These are phyloP conservation scores for Chaetomium olivaceum DNA, from an alignment of 2,329 filamentous ascomycete genomes.

Conservation along the genomic window DNA sequence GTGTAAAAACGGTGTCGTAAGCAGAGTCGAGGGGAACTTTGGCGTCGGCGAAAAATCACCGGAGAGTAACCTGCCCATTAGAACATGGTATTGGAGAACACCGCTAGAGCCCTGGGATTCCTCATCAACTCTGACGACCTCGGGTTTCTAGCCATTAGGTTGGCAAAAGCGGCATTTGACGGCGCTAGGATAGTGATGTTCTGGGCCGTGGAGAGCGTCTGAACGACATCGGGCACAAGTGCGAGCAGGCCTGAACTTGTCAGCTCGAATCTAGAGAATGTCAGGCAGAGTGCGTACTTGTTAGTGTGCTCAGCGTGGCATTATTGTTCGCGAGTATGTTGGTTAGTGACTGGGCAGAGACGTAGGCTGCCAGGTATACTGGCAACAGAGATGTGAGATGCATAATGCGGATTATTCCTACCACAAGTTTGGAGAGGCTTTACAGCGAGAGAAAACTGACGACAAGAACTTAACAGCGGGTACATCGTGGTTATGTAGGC, in stretches of 20 bases:
- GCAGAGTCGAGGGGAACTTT: conserved; percentile 44
- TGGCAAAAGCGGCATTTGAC: conserved; percentile 51
- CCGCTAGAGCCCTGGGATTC: conserved; percentile 31
- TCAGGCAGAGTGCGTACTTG: conserved; percentile 19
- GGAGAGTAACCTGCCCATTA: conserved; percentile 50
- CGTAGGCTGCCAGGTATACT: conserved; percentile 28
- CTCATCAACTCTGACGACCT: conserved; percentile 45
- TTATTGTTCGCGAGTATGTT: conserved; percentile 32
- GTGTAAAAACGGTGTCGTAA: conserved; percentile 51
- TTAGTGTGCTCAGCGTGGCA: conserved; percentile 33
- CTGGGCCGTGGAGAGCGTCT: conserved; percentile 22
- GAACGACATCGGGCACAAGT: conserved; percentile 37
- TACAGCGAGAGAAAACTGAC: background rate
- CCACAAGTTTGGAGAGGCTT: too few species aligned
- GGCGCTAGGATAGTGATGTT: conserved; percentile 61
- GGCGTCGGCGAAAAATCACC: conserved; percentile 36
- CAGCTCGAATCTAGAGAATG: background rate
- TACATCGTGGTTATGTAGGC: conserved; percentile 1
- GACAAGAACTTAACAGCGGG: background rate
- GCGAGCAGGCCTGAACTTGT: conserved; percentile 18
- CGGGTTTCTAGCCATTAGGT: conserved; percentile 39
- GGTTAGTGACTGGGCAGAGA: conserved; percentile 30
- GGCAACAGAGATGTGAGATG: conserved; percentile 28
- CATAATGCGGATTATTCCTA: conserved; percentile 26
- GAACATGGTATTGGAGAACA: conserved; percentile 53